A percentile compares a stretch with the other conserved stretches of the same genome.
These are phyloP conservation scores for Primulina tabacum DNA, from an alignment of 257 asterid species.

Conservation along the genomic window DNA sequence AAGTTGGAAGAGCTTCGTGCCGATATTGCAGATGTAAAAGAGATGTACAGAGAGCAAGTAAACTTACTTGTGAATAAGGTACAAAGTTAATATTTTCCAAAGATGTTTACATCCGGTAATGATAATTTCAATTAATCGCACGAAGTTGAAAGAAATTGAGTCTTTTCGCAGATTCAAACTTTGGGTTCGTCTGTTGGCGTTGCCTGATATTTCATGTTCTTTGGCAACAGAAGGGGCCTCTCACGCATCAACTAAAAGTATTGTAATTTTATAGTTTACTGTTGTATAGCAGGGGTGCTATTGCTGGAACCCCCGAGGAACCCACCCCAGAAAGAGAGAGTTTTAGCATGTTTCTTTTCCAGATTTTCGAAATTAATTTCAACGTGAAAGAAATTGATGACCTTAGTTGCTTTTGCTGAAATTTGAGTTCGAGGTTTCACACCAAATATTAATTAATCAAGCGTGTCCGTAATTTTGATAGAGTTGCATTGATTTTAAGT, in stretches of 20 bases:
- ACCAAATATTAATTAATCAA: background rate
- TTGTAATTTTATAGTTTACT: background rate
- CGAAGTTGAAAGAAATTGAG: background rate
- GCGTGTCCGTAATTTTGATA: background rate
- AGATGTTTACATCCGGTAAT: background rate
- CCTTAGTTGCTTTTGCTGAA: background rate
- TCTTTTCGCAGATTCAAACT: conserved; percentile 59
- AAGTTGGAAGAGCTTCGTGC: conserved; percentile 98
- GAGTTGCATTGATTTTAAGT: too few species aligned
- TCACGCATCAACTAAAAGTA: background rate
- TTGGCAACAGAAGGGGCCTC: background rate
- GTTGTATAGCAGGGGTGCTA: background rate
- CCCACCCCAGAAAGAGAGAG: background rate
- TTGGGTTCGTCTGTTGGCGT: conserved; percentile 54
- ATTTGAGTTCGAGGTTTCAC: background rate
- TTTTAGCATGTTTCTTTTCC: background rate
- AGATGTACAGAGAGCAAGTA: conserved; percentile 99
- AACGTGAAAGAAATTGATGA: background rate
- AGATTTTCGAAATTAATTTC: background rate
- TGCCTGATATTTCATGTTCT: conserved; percentile 21
- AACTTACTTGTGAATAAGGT: conserved; percentile 95
- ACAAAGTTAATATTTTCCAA: background rate
- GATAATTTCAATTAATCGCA: background rate
- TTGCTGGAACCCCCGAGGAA: background rate
- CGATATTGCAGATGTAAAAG: conserved; percentile 87